phyloP scores from a whole-genome alignment of 192 early-diverging fungal species.

The Backusella parvicylindrica region DNA sequence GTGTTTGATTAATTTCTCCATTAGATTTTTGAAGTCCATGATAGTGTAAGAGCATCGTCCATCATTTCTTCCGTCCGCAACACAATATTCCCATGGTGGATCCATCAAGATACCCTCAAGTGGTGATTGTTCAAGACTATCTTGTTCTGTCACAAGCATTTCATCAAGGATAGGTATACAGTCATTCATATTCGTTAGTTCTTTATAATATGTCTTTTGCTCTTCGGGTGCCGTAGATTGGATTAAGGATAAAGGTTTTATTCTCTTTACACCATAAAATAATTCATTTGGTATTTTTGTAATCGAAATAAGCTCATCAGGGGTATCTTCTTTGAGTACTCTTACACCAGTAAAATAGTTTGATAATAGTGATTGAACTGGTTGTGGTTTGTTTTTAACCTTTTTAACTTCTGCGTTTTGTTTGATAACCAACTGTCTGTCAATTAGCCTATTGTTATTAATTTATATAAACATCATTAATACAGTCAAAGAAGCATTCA shows the following conservation, averaged over 20 bases:
- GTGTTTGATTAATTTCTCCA: conserved; percentile 38
- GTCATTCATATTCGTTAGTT: conserved; percentile 28
- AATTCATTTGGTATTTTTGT: conserved; percentile 31
- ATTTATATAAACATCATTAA: not conserved
- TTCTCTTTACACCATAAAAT: conserved; percentile 35
- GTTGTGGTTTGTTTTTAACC: not conserved
- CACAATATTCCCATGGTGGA: conserved; percentile 57
- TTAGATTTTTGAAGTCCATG: conserved; percentile 36
- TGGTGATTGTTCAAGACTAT: conserved; percentile 1
- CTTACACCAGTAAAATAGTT: conserved; percentile 38
- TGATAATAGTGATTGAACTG: conserved; percentile 24
- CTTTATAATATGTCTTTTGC: conserved; percentile 11
- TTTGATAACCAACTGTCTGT: not conserved
- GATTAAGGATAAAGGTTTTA: conserved; percentile 14
- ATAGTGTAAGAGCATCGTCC: conserved; percentile 36
- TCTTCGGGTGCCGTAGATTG: not conserved
- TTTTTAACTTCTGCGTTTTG: not conserved
- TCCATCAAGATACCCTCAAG: conserved; percentile 54
- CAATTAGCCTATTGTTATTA: not conserved
- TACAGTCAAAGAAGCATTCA: not conserved
- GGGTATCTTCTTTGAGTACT: conserved; percentile 30
- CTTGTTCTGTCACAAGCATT: not conserved
- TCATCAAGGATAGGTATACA: conserved; percentile 13
- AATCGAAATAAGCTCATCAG: conserved; percentile 30
- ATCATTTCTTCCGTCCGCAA: conserved; percentile 46